These are phyloP conservation scores for Citrus cavaleriei DNA, from an alignment of 345 rosid species.

Conservation along the genomic window DNA sequence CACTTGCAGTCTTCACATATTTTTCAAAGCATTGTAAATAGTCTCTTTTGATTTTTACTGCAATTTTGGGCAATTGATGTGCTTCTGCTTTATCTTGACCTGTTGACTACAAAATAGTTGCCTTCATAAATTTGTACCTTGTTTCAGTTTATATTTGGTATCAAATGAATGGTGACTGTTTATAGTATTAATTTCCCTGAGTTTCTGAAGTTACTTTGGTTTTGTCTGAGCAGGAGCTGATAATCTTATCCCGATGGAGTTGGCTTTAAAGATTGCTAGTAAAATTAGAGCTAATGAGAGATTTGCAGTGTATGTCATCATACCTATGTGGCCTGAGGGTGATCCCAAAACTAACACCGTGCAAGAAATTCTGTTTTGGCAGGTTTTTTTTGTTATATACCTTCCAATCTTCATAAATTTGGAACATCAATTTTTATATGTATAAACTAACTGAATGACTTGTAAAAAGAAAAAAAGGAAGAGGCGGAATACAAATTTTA, in stretches of 20 bases:
- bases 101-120: not conserved
- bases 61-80: not conserved
- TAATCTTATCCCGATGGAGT: constrained; percentile 91
- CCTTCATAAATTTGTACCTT: not conserved
- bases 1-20: not conserved
- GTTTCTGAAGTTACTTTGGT: not conserved
- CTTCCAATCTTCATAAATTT: not conserved
- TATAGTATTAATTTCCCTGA: not conserved
- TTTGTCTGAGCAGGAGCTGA: constrained; percentile 73
- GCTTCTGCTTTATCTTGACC: not conserved
- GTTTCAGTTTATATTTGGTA: not conserved
- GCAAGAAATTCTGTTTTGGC: constrained; percentile 98
- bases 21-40: not conserved
- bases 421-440: not conserved
- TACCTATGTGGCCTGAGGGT: constrained; percentile 99
- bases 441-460: not conserved
- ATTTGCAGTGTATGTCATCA: constrained; percentile 78
- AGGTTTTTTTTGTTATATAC: constrained; percentile 41
- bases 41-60: not conserved
- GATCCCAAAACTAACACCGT: constrained; percentile 69
- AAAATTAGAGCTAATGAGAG: constrained; percentile 88
- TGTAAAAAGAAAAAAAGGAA: not conserved
- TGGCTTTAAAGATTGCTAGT: constrained; percentile 87
- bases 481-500: not conserved
- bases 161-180: not conserved